Base-by-base conservation (phyloP, 495 filamentous ascomycete species). In the Penicillium coprophilum region DNA sequence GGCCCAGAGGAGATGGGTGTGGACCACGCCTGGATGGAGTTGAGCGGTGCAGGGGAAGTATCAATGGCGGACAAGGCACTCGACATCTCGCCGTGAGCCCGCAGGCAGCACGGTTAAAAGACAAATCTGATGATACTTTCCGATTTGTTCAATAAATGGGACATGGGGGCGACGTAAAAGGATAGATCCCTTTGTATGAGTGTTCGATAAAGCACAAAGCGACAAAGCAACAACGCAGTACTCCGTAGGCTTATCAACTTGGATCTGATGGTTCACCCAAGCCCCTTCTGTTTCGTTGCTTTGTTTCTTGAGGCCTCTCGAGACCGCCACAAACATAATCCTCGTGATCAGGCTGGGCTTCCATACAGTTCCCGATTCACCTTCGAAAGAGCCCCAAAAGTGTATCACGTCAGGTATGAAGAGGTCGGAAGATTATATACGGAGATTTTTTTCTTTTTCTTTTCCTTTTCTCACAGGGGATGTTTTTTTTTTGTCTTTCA, bases 371-470 rank as follows among this genome's bases (percentile, higher is more conserved):
- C 34, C 6, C 30, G 34, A 52, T 52, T 41, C 36, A 52, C 27
- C n/a, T 20, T 30, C 7, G 4, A 20, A 24, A 28, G 30, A n/a
- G 30, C 4, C 19, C 21, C 3, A 51, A 51, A 51, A 40, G 34
- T 31, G 36, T 52, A 43, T 21, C 49, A 52, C 24, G 38, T 46
- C 31, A 46, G 52, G 46, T 46, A 46, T 31, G 20, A 40, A 40
- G 49, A 54, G 43, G 27, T 34, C 32, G 32, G 43, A 38, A 23
- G 51, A 32, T 36, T 54, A 13, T 54, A 46, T 46, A 45, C 20
- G 24, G 15, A 34, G 5, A 28, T 3, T 15, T 19, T 30, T 30
- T 24, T 21, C 3, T 4, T 9, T n/a, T 20, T 39, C 10, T 12
- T 34, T 24, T 24, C 23, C 27, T 19, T 21, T 6, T 2, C 9